These are phyloP conservation scores for Cercospora beticola DNA, from an alignment of 2,329 filamentous ascomycete species.

Conservation along the genomic window DNA sequence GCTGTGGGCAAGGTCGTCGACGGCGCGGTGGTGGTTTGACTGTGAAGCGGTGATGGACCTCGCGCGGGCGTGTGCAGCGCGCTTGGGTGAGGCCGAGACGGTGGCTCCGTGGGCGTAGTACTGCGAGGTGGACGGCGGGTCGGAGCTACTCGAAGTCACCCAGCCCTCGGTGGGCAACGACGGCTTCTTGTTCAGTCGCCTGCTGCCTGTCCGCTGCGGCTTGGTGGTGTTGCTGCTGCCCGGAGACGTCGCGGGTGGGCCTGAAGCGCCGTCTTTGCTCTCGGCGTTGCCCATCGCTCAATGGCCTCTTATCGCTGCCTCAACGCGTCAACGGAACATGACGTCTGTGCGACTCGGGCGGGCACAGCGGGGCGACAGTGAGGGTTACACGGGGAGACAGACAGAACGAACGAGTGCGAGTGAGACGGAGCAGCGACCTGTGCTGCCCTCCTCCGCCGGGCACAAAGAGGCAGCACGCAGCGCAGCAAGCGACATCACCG, in stretches of 20 bases:
- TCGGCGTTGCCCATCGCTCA: background rate
- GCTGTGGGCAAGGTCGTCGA: slow-evolving; percentile 16
- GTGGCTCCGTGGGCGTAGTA: background rate
- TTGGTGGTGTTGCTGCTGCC: background rate
- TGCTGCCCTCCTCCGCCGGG: background rate
- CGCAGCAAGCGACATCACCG: background rate
- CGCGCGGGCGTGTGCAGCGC: slow-evolving; percentile 28
- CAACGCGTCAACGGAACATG: background rate
- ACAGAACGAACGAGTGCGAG: background rate
- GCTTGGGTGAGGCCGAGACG: background rate
- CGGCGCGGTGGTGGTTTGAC: slow-evolving; percentile 17
- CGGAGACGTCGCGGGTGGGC: background rate
- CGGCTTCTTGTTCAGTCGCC: background rate
- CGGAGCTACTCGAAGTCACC: slow-evolving; percentile 6
- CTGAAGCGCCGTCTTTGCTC: background rate
- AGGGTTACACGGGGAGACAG: background rate
- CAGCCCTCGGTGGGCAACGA: background rate
- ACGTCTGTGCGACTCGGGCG: slow-evolving; percentile 1
- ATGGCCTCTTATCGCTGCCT: background rate
- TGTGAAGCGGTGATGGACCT: slow-evolving; percentile 32
- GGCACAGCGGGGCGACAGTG: background rate
- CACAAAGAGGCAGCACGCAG: background rate
- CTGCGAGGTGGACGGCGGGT: slow-evolving; percentile 1
- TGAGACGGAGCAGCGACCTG: background rate
- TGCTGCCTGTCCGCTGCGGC: background rate